phyloP scores from a whole-genome alignment of 805 yeast species.

The Komagataella mondaviorum region DNA sequence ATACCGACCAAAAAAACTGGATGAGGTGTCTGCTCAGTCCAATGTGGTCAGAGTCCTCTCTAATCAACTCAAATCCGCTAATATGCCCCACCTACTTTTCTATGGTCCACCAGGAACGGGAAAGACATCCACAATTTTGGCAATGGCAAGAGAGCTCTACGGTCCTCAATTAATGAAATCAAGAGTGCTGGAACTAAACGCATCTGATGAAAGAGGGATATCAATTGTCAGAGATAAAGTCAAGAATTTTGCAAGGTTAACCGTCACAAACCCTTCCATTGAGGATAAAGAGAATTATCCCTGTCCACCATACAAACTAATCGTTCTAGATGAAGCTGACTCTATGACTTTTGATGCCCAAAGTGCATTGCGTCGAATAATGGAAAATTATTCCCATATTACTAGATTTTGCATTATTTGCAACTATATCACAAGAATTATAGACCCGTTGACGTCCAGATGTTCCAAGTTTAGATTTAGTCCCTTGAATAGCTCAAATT shows the following conservation, averaged over 20 bases:
- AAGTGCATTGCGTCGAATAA: conserved; percentile 85
- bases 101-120: conserved; percentile 96
- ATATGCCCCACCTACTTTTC: conserved; percentile 83
- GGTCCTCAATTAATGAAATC: conserved; percentile 59
- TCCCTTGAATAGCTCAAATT: conserved; percentile 57
- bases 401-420: conserved; percentile 92
- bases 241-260: conserved; percentile 74
- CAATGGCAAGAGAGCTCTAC: conserved; percentile 66
- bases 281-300: conserved; percentile 68
- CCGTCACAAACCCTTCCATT: conserved; percentile 67
- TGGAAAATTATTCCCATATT: conserved; percentile 81
- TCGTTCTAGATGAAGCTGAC: conserved; percentile 91
- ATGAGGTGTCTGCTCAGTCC: conserved; percentile 85
- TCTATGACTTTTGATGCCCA: conserved; percentile 98
- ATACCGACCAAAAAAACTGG: conserved; percentile 80
- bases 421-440: conserved; percentile 91
- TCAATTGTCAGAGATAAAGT: conserved; percentile 77
- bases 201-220: conserved; percentile 87
- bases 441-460: conserved; percentile 92
- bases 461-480: conserved; percentile 92
- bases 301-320: conserved; percentile 92
- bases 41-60: conserved; percentile 77
- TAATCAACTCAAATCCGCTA: conserved; percentile 65
- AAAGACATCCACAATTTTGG: conserved; percentile 78
- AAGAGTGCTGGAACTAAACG: conserved; percentile 73